A percentile compares a stretch with the other conserved stretches of the same genome.
Conservation (phyloP, 805 yeast species). For the Kodamaea sagamina region DNA sequence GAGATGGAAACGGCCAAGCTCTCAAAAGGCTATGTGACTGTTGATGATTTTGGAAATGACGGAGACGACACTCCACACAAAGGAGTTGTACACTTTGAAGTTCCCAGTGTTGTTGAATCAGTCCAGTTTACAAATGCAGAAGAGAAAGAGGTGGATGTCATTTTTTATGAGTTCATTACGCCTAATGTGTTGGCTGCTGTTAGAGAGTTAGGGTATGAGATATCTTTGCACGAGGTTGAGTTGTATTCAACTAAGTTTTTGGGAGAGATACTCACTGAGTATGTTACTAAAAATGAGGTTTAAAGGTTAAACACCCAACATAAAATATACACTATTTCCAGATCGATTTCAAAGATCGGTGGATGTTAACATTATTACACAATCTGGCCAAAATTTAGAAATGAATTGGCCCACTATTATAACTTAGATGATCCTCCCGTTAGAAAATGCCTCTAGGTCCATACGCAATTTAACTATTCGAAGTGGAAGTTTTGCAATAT, state of each 20-base stretch:
- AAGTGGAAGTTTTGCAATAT: no score
- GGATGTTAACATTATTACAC: no score
- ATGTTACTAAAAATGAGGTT: constrained; percentile 22
- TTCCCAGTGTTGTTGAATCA: constrained; percentile 80
- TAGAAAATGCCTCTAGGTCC: no score
- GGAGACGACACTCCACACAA: constrained; percentile 85
- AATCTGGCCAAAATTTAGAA: no score
- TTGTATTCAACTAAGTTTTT: constrained; percentile 35
- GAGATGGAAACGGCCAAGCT: constrained; percentile 16
- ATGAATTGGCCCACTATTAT: no score
- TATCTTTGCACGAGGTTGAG: constrained; percentile 17
- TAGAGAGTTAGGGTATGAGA: constrained; percentile 25
- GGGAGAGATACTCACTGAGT: constrained; percentile 37
- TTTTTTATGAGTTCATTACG: constrained; percentile 74
- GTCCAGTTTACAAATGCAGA: constrained; percentile 30
- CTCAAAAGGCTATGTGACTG: constrained; percentile 74
- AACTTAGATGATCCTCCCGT: no score
- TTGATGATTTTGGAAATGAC: constrained; percentile 78
- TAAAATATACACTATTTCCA: no score
- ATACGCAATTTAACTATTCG: no score
- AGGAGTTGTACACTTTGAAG: constrained; percentile 55
- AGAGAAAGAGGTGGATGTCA: constrained; percentile 55
- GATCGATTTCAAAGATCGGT: no score
- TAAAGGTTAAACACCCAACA: constrained; percentile 12
- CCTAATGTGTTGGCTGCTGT: constrained; percentile 38